Percentiles rank a stretch among this genome's conserved stretches.
These are phyloP conservation scores for Suillus variegatus DNA, from an alignment of 768 basidiomycete genomes.

Conservation along the genomic window DNA sequence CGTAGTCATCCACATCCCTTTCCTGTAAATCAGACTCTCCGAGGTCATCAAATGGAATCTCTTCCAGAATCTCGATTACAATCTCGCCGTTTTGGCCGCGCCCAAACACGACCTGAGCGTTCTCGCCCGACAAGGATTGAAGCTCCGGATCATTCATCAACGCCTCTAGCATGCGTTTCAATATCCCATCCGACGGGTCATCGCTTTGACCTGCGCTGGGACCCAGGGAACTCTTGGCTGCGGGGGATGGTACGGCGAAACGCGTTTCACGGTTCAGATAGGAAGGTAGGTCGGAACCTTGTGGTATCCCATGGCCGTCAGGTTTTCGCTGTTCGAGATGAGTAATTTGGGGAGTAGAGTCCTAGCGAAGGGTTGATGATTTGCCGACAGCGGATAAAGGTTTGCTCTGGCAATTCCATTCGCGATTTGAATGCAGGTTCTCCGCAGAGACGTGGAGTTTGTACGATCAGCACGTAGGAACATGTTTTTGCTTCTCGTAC, in stretches of 20 bases:
- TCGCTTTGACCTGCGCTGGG: slow-evolving; percentile 19
- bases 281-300: slow-evolving; percentile 57
- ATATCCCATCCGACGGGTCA: slow-evolving; percentile 23
- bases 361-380: slow-evolving; percentile 44
- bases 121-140: slow-evolving; percentile 28
- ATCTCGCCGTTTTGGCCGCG: slow-evolving; percentile 41
- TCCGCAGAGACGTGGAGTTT: slow-evolving; percentile 92
- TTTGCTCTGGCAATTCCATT: slow-evolving; percentile 63
- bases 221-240: slow-evolving; percentile 20
- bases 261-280: slow-evolving; percentile 51
- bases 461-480: slow-evolving; percentile 90
- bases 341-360: slow-evolving; percentile 20
- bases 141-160: slow-evolving; percentile 33
- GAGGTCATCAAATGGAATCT: slow-evolving; percentile 36
- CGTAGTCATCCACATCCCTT: slow-evolving; percentile 39
- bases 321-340: slow-evolving; percentile 32
- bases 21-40: slow-evolving; percentile 27
- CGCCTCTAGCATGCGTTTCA: slow-evolving; percentile 30
- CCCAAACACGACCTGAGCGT: slow-evolving; percentile 44
- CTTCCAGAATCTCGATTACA: slow-evolving; percentile 47
- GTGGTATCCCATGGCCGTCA: slow-evolving; percentile 35
- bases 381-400: slow-evolving; percentile 78
- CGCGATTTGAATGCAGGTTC: slow-evolving; percentile 90
- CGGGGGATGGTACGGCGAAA: slow-evolving; percentile 41
- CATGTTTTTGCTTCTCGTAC: slow-evolving; percentile 95